Evolutionary conservation across 345 rosid genomes (phyloP), one percentile per base, ranked within the genome.

Genomic region (Anastatica hierochuntica): DNA sequence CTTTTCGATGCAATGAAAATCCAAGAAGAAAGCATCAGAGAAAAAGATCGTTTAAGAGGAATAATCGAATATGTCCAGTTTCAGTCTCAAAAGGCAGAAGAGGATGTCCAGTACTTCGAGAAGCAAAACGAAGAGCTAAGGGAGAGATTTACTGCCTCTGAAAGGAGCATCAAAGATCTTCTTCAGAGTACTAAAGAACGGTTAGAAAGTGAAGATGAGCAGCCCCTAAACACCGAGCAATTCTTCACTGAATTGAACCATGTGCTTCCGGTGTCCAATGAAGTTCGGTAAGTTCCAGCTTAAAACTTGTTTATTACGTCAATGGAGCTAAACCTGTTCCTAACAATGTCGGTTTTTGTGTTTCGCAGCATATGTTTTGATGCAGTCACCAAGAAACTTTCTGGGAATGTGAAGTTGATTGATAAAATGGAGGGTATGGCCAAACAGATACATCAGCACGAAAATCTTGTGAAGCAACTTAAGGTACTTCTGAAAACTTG

Each of bases 81-180:
- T 54, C 79, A 43, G 56, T 56, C 72, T 60, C 64, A 42, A 62
- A 64, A 69, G 56, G 74, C 86, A 10, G 69, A 69, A 38, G 67
- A 72, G 58, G 47, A 60, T 7, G 64, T 68, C 41, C 56, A 73
- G 37, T 31, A 18, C 42, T 24, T 80, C 44, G 77, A 76, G 35
- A 69, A 67, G 29, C 88, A 74, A 67, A 86, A 79, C 61, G 65
- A 63, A 52, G 77, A 75, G 35, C 63, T 82, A 47, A 82, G 78
- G 47, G 64, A 64, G 65, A 72, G 65, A 45, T 71, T 46, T 30
- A 45, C 36, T 35, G n/a, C 57, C 16, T 77, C 67, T 49, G 82
- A 82, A 45, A 60, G 31, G 42, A 72, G 69, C 74, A 53, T 67
- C 46, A 61, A 55, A 44, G 58, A 40, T 11, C 64, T 74, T 42